Evolutionary conservation across 805 yeast species (phyloP), one percentile per base, ranked within the genome.

Genomic region (Ogataea dorogensis): DNA sequence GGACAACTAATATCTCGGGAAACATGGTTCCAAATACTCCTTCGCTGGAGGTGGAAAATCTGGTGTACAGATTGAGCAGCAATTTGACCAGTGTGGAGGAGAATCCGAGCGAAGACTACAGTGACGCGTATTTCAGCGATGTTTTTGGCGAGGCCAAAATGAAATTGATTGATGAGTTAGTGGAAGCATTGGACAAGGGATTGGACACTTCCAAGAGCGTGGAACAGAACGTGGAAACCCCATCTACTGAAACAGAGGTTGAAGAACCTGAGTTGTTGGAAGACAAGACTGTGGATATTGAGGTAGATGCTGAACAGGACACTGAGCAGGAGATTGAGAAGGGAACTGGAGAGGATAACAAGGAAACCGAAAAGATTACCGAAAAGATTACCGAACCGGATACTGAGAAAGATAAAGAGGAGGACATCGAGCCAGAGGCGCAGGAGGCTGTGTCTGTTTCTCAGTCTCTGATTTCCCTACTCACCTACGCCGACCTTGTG

Each of bases 61-160:
- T 53, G 1, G 15, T 58, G 6, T 50, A 52, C 36, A 34, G 39
- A 12, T 28, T 48, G n/a, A 37, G 51, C 26, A 17, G 40, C 24
- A 38, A 40, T 9, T 29, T 58, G 21, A 31, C 43, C 11, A 29
- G 16, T n/a, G 31, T 39, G 7, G 35, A 36, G 3, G 47, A 37
- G 3, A 40, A 33, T 23, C 41, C 44, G 1, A 43, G 38, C 3
- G 51, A 46, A n/a, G 60, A 56, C 31, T 57, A 47, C 33, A 46
- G 59, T 1, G 59, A 58, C 39, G 49, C 56, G n/a, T 59, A 50
- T 24, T 37, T 49, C 24, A 39, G 44, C 17, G 31, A 33, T 2
- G 35, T 42, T 15, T 58, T 57, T 29, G 34, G 35, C 1, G 32
- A 23, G 1, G 42, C 43, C 5, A 50, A 48, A 24, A 7, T 10